Percentiles rank a stretch among this genome's conserved stretches.
Evolutionary conservation across 495 filamentous ascomycete genomes (phyloP).

Genomic region (Penicillium verhagenii): DNA sequence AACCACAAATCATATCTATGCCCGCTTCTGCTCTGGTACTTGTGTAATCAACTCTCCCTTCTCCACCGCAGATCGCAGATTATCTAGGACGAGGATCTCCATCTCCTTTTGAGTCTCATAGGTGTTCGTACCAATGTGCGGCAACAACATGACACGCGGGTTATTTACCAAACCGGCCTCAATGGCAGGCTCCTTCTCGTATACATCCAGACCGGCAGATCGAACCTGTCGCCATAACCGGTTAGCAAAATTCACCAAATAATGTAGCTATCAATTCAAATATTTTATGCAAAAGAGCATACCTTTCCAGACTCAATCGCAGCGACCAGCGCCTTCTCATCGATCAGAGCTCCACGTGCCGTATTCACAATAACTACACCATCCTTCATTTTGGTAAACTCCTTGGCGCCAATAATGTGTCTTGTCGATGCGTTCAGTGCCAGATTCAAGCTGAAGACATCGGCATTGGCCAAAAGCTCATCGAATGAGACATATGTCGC

Average conservation of each 20-base stretch:
- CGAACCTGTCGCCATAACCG: slow-evolving; percentile 30
- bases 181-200: slow-evolving; percentile 71
- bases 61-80: slow-evolving; percentile 62
- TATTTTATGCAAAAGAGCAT: slow-evolving; percentile 13
- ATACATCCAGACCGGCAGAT: slow-evolving; percentile 74
- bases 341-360: slow-evolving; percentile 73
- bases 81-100: slow-evolving; percentile 72
- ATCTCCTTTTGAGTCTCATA: slow-evolving; percentile 70
- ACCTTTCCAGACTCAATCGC: slow-evolving; percentile 70
- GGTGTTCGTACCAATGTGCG: slow-evolving; percentile 76
- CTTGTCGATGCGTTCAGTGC: slow-evolving; percentile 65
- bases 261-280: slow-evolving; percentile 4
- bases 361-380: slow-evolving; percentile 83
- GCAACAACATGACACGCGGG: slow-evolving; percentile 68
- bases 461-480: slow-evolving; percentile 64
- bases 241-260: background rate
- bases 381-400: slow-evolving; percentile 71
- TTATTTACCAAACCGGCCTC: slow-evolving; percentile 70
- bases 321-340: slow-evolving; percentile 72
- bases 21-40: slow-evolving; percentile 64
- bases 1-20: background rate
- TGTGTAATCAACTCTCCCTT: slow-evolving; percentile 65
- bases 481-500: slow-evolving; percentile 68
- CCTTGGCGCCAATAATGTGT: slow-evolving; percentile 64
- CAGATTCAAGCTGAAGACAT: slow-evolving; percentile 76